Conservation (phyloP, 1,284 basidiomycete genomes). For the Amylostereum areolatum region DNA sequence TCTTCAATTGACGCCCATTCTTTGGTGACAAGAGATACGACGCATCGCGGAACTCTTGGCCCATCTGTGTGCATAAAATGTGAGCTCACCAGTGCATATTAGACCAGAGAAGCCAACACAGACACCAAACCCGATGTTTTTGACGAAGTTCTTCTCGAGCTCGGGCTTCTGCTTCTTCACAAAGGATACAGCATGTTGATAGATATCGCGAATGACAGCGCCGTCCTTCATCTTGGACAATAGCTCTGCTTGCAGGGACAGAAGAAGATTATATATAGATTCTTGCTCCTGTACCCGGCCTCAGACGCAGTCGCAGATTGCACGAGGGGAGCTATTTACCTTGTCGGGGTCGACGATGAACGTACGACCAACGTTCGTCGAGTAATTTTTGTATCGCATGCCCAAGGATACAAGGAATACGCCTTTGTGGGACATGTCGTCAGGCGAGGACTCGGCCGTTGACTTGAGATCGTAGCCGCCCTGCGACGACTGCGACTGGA, state of each 20-base stretch:
- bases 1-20: conserved; percentile 65
- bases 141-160: conserved; percentile 80
- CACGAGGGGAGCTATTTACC: conserved; percentile 33
- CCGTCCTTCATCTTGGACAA: conserved; percentile 81
- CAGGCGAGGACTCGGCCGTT: conserved; percentile 79
- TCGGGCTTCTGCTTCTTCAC: conserved; percentile 77
- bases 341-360: conserved; percentile 93
- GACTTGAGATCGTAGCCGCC: conserved; percentile 85
- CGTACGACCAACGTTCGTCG: conserved; percentile 86
- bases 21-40: conserved; percentile 81
- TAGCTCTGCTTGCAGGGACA: conserved; percentile 77
- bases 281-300: conserved; percentile 71
- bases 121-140: conserved; percentile 89
- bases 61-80: conserved; percentile 51
- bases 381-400: conserved; percentile 91
- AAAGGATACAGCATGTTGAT: conserved; percentile 70
- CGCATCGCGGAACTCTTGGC: conserved; percentile 92
- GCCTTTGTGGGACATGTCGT: conserved; percentile 85
- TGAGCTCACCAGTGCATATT: background rate
- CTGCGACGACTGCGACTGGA: conserved; percentile 84
- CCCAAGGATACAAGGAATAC: conserved; percentile 88
- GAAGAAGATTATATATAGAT: conserved; percentile 73
- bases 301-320: conserved; percentile 1
- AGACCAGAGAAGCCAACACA: conserved; percentile 16
- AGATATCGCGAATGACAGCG: conserved; percentile 71